A percentile compares a stretch with the other conserved stretches of the same genome.
Conservation (phyloP, 1,284 basidiomycete genomes). For the Pulchroboletus neoregius region DNA sequence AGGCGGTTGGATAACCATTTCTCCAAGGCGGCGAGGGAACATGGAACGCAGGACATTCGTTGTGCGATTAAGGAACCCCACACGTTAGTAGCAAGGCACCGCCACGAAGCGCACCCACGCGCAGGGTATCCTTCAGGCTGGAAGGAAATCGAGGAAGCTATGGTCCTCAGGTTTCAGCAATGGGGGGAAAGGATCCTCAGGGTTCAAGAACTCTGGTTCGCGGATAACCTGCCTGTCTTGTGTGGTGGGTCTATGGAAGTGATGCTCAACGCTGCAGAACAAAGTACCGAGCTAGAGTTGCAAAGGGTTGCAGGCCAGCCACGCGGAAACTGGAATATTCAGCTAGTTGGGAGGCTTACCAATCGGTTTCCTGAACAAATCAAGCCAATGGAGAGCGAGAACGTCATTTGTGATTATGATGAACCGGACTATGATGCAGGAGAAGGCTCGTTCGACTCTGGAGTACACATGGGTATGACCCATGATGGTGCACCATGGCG, state of each 20-base stretch:
- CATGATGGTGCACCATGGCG: conserved; percentile 7
- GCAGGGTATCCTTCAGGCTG: conserved; percentile 42
- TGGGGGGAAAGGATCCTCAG: conserved; percentile 48
- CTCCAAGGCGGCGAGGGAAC: conserved; percentile 33
- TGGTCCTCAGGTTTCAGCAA: conserved; percentile 52
- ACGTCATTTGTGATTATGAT: conserved; percentile 18
- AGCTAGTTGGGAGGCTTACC: conserved; percentile 16
- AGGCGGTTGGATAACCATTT: conserved; percentile 40
- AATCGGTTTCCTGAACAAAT: conserved; percentile 2
- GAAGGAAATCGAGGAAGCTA: conserved; percentile 47
- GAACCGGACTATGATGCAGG: conserved; percentile 14
- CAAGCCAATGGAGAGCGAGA: conserved; percentile 10
- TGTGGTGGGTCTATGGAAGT: conserved; percentile 71
- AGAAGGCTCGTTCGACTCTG: conserved; percentile 29
- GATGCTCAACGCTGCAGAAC: conserved; percentile 48
- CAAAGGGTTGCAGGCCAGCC: conserved; percentile 21
- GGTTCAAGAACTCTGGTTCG: conserved; percentile 70
- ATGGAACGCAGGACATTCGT: conserved; percentile 35
- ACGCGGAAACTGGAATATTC: conserved; percentile 29
- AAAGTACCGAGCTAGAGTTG: conserved; percentile 31
- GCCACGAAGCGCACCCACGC: conserved; percentile 48
- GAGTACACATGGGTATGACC: conserved; percentile 19
- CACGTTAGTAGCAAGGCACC: conserved; percentile 47
- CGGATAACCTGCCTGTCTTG: conserved; percentile 48
- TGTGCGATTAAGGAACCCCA: conserved; percentile 40